Base-by-base conservation (phyloP, 805 yeast genomes). In the Myxozyma udenii region DNA sequence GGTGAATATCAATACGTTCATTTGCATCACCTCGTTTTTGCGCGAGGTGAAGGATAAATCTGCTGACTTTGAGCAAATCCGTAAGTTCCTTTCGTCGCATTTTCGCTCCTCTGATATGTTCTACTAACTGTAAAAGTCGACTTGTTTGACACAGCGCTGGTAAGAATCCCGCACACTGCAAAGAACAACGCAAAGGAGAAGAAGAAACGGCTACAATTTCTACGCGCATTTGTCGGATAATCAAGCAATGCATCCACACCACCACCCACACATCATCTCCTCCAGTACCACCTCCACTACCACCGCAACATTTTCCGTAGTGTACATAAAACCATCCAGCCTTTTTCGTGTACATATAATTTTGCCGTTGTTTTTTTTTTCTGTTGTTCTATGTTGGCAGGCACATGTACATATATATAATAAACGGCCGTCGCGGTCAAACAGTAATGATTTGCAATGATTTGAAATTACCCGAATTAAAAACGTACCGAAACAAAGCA, bases 1-100 rank as follows among this genome's bases (percentile, higher is more conserved):
- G 3, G 60, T 71, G 36, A 69, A 75, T 44, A 73, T 73, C 24
- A 74, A 74, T 49, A 70, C 72, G 7, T 57, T 74, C 58, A 67
- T 74, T 26, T 75, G 71, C 49, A 36, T 75, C 25, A 61, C 67
- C 16, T 68, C 73, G 9, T 74, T 75, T 56, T 56, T 75, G 36
- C 63, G 71, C n/a, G 51, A 66, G 12, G 68, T 70, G 46, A 55
- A 62, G 41, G 65, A 63, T 2, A 54, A 44, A 22, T 71, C 61
- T 51, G 53, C 62, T 47, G 22, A 62, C 38, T 43, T 64, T 45
- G 41, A 62, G 42, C 18, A 22, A 5, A 44, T 55, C 16, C 24
- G 55, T 51, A 19, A 18, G 55, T 39, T 33, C 14, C 26, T 18
- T 18, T 26, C n/a, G n/a, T n/a, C n/a, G n/a, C n/a, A n/a, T n/a